Conservation (phyloP, 2,329 filamentous ascomycete genomes). For the Cladosporium phlei region DNA sequence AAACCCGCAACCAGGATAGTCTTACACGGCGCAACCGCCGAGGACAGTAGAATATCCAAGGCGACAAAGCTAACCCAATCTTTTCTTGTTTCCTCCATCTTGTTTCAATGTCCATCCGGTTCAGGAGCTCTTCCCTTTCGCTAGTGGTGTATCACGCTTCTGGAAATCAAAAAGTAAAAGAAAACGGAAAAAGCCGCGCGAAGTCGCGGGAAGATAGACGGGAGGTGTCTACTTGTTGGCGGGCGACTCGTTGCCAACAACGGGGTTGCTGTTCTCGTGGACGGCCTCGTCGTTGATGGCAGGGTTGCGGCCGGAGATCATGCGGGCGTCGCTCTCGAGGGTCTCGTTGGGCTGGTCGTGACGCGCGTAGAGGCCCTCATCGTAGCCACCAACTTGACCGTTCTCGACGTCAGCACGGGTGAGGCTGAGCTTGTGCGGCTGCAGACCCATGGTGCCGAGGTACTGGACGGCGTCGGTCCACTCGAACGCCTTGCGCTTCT, state of each 20-base stretch:
- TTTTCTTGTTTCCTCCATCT: too few relatives aligned
- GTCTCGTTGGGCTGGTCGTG: slow-evolving; percentile 53
- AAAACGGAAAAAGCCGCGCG: not conserved
- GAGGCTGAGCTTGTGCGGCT: slow-evolving; percentile 51
- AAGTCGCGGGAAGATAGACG: not conserved
- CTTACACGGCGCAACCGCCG: too few relatives aligned
- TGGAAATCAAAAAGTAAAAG: not conserved
- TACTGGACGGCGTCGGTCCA: slow-evolving; percentile 67
- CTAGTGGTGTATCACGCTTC: slow-evolving; percentile 9
- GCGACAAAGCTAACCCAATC: too few relatives aligned
- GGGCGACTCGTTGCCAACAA: slow-evolving; percentile 38
- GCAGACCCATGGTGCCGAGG: slow-evolving; percentile 59
- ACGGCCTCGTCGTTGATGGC: slow-evolving; percentile 21
- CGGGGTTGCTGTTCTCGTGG: slow-evolving; percentile 3
- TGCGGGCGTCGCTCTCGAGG: slow-evolving; percentile 47
- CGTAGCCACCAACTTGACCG: slow-evolving; percentile 46
- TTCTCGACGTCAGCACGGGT: slow-evolving; percentile 56
- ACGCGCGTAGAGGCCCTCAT: slow-evolving; percentile 47
- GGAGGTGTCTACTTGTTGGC: slow-evolving; percentile 42
- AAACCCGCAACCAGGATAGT: too few relatives aligned
- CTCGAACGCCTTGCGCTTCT: slow-evolving; percentile 66
- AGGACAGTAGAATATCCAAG: too few relatives aligned
- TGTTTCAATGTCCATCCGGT: too few relatives aligned
- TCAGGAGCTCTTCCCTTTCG: too few relatives aligned
- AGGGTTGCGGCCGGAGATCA: slow-evolving; percentile 42